These are phyloP conservation scores for Cyclanthera cordifolia DNA, from an alignment of 306 rosid genomes.

Conservation along the genomic window DNA sequence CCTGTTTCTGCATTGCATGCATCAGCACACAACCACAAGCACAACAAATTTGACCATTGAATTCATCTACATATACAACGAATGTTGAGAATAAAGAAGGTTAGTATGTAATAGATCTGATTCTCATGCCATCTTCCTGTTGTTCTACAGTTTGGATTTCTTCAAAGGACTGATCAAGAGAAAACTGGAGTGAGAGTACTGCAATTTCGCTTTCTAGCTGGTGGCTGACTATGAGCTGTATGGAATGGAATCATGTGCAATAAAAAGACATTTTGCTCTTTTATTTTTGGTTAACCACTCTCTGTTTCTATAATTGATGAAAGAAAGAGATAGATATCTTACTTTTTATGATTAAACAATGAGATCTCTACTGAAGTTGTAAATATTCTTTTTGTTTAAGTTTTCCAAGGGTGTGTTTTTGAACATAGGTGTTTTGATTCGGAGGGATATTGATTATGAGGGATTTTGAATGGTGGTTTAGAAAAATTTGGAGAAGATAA, in stretches of 20 bases:
- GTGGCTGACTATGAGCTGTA: constrained; percentile 3
- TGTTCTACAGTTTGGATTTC: constrained; percentile 59
- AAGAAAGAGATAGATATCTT: not conserved
- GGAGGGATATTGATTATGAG: too few species aligned
- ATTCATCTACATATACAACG: not conserved
- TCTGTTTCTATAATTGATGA: not conserved
- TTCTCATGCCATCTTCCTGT: constrained; percentile 16
- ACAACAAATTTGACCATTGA: not conserved
- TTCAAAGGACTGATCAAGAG: constrained; percentile 65
- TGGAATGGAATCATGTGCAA: constrained; percentile 9
- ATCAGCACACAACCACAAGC: not conserved
- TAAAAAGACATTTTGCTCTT: not conserved
- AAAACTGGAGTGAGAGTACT: constrained; percentile 40
- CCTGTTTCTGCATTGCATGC: constrained; percentile 1
- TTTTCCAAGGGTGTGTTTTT: not conserved
- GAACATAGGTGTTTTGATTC: too few species aligned
- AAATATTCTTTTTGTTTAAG: not conserved
- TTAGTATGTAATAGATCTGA: not conserved
- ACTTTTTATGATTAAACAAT: not conserved
- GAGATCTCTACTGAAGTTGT: not conserved
- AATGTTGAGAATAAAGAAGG: not conserved
- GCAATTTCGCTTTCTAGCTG: not conserved
- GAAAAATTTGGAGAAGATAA: too few species aligned
- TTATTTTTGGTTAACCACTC: not conserved
- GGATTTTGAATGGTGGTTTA: too few species aligned